phyloP scores from a whole-genome alignment of 2,329 filamentous ascomycete genomes.

The Epichloe glyceriae region DNA sequence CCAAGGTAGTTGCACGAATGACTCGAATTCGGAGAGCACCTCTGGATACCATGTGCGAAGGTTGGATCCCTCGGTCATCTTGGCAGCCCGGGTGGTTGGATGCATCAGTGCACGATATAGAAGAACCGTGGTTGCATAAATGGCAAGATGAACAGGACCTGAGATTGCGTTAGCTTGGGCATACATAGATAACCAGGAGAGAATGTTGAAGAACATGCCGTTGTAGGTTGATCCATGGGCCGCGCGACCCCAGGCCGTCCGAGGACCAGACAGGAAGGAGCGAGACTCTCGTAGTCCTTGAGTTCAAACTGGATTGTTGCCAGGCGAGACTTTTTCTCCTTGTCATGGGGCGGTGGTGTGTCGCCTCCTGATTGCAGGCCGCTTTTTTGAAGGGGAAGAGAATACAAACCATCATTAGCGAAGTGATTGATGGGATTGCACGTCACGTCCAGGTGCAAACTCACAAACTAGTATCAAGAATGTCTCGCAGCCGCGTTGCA shows the following conservation, averaged over 20 bases:
- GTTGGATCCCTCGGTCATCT: constrained; percentile 20
- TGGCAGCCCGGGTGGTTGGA: constrained; percentile 28
- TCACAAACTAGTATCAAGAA: constrained; percentile 22
- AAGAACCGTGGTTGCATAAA: constrained; percentile 27
- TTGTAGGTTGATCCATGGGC: neutral
- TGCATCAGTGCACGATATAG: constrained; percentile 31
- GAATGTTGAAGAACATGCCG: neutral
- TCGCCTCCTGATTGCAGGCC: neutral
- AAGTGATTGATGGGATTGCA: no score
- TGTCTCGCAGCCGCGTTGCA: constrained; percentile 17
- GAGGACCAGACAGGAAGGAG: constrained; percentile 21
- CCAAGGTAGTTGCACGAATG: constrained; percentile 16
- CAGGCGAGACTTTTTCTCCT: constrained; percentile 10
- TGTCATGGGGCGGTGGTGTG: neutral
- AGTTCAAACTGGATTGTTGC: constrained; percentile 15
- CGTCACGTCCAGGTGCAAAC: constrained; percentile 3
- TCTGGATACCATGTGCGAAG: constrained; percentile 20
- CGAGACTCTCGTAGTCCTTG: constrained; percentile 20
- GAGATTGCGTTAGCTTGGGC: constrained; percentile 2
- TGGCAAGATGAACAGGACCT: constrained; percentile 27
- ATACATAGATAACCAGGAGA: no score
- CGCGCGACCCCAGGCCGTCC: constrained; percentile 4
- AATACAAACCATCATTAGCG: no score
- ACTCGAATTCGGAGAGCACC: constrained; percentile 22
- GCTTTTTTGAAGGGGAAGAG: constrained; percentile 4